Evolutionary conservation across 106 monocot species (phyloP).

Genomic region (Amphibolis antarctica): DNA sequence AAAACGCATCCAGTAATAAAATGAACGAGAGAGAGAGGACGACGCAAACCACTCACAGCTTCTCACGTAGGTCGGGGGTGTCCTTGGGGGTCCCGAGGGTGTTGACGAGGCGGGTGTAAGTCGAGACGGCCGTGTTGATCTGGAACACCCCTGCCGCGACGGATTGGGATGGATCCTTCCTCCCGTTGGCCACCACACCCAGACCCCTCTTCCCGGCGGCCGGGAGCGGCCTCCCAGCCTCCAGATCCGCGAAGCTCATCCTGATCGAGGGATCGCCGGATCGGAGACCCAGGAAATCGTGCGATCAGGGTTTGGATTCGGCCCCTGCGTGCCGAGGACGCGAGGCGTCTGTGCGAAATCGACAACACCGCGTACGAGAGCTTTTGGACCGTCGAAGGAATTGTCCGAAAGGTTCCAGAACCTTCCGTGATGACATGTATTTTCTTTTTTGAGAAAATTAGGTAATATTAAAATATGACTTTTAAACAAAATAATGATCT

Average conservation of each 20-base stretch:
- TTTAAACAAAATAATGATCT: too few relatives aligned
- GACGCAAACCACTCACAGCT: slow-evolving; percentile 45
- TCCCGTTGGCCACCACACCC: slow-evolving; percentile 11
- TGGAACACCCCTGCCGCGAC: slow-evolving; percentile 1
- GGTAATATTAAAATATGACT: too few relatives aligned
- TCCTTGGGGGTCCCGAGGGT: slow-evolving; percentile 86
- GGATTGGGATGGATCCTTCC: slow-evolving; percentile 4
- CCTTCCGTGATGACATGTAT: too few relatives aligned
- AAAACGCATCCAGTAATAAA: neutral
- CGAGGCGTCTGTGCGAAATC: too few relatives aligned
- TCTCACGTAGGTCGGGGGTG: slow-evolving; percentile 68
- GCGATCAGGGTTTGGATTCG: neutral
- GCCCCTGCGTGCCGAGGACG: too few relatives aligned
- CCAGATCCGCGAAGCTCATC: slow-evolving; percentile 88
- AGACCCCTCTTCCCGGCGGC: slow-evolving; percentile 9
- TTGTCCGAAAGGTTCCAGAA: too few relatives aligned
- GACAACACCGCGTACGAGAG: too few relatives aligned
- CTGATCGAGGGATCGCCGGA: neutral
- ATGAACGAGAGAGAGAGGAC: neutral
- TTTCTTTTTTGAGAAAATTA: too few relatives aligned
- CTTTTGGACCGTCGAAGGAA: too few relatives aligned
- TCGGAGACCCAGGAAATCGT: neutral
- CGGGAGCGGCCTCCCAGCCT: slow-evolving; percentile 33
- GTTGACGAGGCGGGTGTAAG: slow-evolving; percentile 72
- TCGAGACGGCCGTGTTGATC: slow-evolving; percentile 32